These are phyloP conservation scores for Erucastrum elatum DNA, from an alignment of 345 rosid genomes.

Conservation along the genomic window DNA sequence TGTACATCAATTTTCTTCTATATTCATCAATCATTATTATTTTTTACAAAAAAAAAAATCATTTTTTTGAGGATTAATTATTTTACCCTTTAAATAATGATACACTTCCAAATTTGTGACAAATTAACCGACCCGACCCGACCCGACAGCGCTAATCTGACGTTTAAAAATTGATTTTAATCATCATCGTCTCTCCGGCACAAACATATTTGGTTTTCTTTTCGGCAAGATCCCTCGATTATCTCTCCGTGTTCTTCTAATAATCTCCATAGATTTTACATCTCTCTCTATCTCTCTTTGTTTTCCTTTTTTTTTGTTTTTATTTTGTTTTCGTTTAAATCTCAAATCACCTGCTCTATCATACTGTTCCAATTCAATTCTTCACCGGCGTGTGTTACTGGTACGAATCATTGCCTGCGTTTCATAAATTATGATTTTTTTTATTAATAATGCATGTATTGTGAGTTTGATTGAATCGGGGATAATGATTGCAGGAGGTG, in stretches of 20 bases:
- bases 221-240: conserved; percentile 34
- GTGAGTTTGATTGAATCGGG: neutral
- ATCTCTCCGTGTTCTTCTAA: conserved; percentile 29
- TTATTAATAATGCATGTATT: neutral
- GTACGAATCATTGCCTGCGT: neutral
- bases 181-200: conserved; percentile 31
- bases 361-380: conserved; percentile 19
- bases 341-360: conserved; percentile 31
- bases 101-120: neutral
- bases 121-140: neutral
- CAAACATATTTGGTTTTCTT: conserved; percentile 18
- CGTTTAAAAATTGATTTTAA: conserved; percentile 7
- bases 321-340: conserved; percentile 26
- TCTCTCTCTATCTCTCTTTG: conserved; percentile 4
- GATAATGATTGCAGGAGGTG: conserved; percentile 38
- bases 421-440: conserved; percentile 12
- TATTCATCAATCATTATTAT: no score
- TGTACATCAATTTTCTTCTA: no score
- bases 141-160: neutral
- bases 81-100: neutral
- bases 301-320: neutral
- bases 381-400: neutral
- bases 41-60: no score
- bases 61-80: no score
- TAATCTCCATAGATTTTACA: conserved; percentile 26